Base-by-base conservation (phyloP, 352 stramenopile genomes). In the Peronospora destructor region DNA sequence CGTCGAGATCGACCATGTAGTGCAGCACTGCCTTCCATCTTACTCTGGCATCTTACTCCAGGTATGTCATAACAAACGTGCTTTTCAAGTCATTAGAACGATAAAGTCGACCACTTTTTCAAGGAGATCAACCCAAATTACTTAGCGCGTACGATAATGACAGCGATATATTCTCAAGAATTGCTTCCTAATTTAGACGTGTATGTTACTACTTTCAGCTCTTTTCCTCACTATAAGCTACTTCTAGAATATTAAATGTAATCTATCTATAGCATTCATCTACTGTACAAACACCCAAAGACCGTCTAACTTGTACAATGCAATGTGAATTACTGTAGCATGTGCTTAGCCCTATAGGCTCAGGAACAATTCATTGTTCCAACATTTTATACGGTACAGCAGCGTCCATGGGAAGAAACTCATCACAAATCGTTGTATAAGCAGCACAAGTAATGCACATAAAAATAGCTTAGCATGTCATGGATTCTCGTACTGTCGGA, bases 351-450 rank as follows among this genome's bases (percentile, higher is more conserved):
- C 4, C 65, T 43, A 9, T 46, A 1, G 67, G 62, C 25, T 70
- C 45, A n/a, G 74, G 64, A 5, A 84, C 69, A 26, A 91, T 66
- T 78, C 80, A 94, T 42, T 75, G 64, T 51, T 84, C 68, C 28
- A 94, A 67, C 60, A 77, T 51, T 7, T 63, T 53, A 42, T 68
- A 71, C 28, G 59, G 49, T 21, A 91, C 64, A 0, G 66, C 51
- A 38, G 59, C 58, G 38, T 86, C 72, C 11, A 68, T 84, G 17
- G 75, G 73, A 35, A 95, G 61, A 95, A 67, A 3, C 85, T 84
- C 76, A 95, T 88, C 0, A 95, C 82, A 40, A 95, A 92, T 65
- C 95, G 86, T 63, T 96, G 86, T 13, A 83, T 76, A 16, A 96
- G 76, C 7, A 84, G 59, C n/a, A n/a, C n/a, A 12, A 76, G 73